Evolutionary conservation across 345 rosid species (phyloP).

Genomic region (Alliaria petiolata): DNA sequence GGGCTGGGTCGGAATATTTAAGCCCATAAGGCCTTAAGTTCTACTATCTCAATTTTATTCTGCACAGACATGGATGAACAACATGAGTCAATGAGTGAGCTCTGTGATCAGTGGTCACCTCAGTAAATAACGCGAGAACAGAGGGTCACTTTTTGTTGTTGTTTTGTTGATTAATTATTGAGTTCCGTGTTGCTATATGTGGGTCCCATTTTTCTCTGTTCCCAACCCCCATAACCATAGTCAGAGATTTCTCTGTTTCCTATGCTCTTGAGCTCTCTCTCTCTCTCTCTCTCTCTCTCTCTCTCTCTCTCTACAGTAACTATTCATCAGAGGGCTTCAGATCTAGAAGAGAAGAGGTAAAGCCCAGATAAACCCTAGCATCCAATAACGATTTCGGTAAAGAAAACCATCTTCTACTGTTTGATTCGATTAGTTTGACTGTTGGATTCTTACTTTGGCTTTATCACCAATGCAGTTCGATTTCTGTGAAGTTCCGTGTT

Average conservation of each 20-base stretch:
- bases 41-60: neutral
- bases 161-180: slow-evolving; percentile 6
- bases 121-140: slow-evolving; percentile 21
- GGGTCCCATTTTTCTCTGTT: slow-evolving; percentile 23
- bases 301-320: no score
- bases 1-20: neutral
- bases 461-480: slow-evolving; percentile 13
- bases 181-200: slow-evolving; percentile 3
- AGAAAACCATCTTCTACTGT: neutral
- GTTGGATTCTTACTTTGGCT: slow-evolving; percentile 14
- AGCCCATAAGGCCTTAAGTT: slow-evolving; percentile 13
- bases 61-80: neutral
- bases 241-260: slow-evolving; percentile 27
- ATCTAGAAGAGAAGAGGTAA: slow-evolving; percentile 37
- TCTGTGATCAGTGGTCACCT: slow-evolving; percentile 1
- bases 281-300: slow-evolving; percentile 19
- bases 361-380: slow-evolving; percentile 6
- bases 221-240: slow-evolving; percentile 14
- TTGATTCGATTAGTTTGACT: neutral
- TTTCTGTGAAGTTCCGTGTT: neutral
- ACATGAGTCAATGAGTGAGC: slow-evolving; percentile 1
- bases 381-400: neutral
- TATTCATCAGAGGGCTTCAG: slow-evolving; percentile 32
- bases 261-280: slow-evolving; percentile 18
- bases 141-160: slow-evolving; percentile 13